A percentile compares a stretch with the other conserved stretches of the same genome.
phyloP scores from a whole-genome alignment of 495 filamentous ascomycete genomes.

The Xylaria venustula region DNA sequence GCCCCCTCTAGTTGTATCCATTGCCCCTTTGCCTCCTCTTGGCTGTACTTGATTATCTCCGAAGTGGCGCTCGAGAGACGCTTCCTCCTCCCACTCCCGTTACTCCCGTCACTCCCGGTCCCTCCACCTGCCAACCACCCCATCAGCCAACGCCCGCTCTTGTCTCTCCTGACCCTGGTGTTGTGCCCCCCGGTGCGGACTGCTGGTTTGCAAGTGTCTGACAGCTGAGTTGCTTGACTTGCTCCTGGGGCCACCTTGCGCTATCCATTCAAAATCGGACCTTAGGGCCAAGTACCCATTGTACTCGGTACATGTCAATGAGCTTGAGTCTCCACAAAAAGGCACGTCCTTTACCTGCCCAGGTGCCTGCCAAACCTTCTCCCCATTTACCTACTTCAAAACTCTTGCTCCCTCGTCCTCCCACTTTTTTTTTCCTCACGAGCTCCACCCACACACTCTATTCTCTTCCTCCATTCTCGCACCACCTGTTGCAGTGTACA shows the following conservation, averaged over 20 bases:
- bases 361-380: not conserved
- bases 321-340: not conserved
- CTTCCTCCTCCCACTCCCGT: not conserved
- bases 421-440: conserved; percentile 23
- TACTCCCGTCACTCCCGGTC: not conserved
- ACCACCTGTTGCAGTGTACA: conserved; percentile 1
- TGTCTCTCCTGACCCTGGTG: not conserved
- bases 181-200: not conserved
- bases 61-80: not conserved
- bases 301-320: not conserved
- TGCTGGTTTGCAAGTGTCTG: not conserved
- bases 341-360: not conserved
- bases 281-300: not conserved
- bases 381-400: conserved; percentile 8
- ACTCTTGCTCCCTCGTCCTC: conserved; percentile 2
- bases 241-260: not conserved
- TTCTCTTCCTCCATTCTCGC: conserved; percentile 14
- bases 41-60: conserved; percentile 3
- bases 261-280: too few species aligned
- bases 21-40: conserved; percentile 13
- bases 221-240: not conserved
- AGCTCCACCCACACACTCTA: conserved; percentile 20
- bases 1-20: conserved; percentile 23
- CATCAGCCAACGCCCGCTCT: not conserved
- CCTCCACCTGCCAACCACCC: not conserved